Conservation (phyloP, 176 grass and related monocot genomes). For the Oryza officinalis region DNA sequence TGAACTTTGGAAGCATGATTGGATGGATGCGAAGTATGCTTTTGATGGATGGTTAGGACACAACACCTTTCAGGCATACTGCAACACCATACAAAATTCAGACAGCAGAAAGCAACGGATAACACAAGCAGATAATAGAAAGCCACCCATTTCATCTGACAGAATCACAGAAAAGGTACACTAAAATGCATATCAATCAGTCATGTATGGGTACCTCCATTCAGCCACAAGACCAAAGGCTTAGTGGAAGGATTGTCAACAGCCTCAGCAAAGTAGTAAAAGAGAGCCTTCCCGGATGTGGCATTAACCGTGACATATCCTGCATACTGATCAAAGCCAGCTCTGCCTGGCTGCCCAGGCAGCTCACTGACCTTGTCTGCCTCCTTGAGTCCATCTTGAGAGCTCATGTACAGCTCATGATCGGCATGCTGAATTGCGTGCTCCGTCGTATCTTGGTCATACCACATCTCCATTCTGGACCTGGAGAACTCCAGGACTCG, state of each 20-base stretch:
- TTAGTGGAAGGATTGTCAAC: constrained; percentile 34
- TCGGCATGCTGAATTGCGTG: background rate
- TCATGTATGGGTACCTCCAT: constrained; percentile 50
- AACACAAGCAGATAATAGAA: constrained; percentile 3
- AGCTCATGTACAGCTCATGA: constrained; percentile 12
- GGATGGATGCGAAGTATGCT: background rate
- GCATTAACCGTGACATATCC: constrained; percentile 59
- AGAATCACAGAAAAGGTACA: background rate
- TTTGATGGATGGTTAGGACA: constrained; percentile 9
- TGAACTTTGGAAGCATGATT: constrained; percentile 2
- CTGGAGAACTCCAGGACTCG: constrained; percentile 35
- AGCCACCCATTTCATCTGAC: background rate
- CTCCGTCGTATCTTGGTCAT: background rate
- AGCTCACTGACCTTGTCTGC: constrained; percentile 51
- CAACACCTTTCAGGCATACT: constrained; percentile 17
- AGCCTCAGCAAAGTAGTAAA: constrained; percentile 69
- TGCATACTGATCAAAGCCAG: constrained; percentile 54
- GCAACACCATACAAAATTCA: constrained; percentile 5
- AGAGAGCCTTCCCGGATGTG: constrained; percentile 47
- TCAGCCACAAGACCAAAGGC: constrained; percentile 70
- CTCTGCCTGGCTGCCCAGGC: constrained; percentile 53
- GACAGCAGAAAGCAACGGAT: background rate
- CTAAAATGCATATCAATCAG: background rate
- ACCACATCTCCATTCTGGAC: constrained; percentile 25
- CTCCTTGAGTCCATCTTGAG: constrained; percentile 38